phyloP scores from a whole-genome alignment of 805 yeast genomes.

The Pichia pseudocactophila region DNA sequence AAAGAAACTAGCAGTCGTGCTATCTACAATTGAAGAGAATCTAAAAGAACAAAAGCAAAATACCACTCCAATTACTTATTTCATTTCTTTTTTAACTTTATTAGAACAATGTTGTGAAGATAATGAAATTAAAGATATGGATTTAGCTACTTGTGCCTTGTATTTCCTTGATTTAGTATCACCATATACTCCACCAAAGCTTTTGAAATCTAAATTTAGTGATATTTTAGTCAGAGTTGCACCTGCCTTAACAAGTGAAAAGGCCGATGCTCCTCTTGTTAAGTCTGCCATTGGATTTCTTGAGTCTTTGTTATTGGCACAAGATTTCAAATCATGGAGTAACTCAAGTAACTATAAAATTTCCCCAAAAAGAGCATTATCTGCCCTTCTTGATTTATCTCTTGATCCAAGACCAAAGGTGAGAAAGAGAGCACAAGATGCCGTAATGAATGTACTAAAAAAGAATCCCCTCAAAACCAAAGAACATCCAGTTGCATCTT shows the following conservation, averaged over 20 bases:
- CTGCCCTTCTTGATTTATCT: constrained; percentile 68
- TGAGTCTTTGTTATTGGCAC: constrained; percentile 70
- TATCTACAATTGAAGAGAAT: constrained; percentile 87
- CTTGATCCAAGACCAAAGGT: constrained; percentile 91
- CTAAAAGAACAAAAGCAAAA: constrained; percentile 56
- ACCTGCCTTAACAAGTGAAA: constrained; percentile 61
- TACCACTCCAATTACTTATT: constrained; percentile 69
- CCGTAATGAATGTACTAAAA: constrained; percentile 54
- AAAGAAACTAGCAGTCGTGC: constrained; percentile 71
- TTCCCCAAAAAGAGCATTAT: constrained; percentile 76
- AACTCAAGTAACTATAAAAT: constrained; percentile 38
- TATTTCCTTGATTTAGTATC: constrained; percentile 75
- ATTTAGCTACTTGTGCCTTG: constrained; percentile 64
- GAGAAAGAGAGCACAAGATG: constrained; percentile 89
- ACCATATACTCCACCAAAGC: constrained; percentile 60
- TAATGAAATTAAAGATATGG: constrained; percentile 45
- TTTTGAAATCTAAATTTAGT: constrained; percentile 66
- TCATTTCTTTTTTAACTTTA: constrained; percentile 73
- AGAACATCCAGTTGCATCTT: constrained; percentile 66
- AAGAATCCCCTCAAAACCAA: constrained; percentile 61
- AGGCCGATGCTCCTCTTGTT: constrained; percentile 70
- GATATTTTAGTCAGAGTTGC: constrained; percentile 75
- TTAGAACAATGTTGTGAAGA: constrained; percentile 63
- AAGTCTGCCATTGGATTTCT: constrained; percentile 80
- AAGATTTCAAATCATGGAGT: constrained; percentile 74